Evolutionary conservation across 176 grass and related monocot species (phyloP), one percentile per base, ranked within the genome.

Genomic region (Oryza australiensis): DNA sequence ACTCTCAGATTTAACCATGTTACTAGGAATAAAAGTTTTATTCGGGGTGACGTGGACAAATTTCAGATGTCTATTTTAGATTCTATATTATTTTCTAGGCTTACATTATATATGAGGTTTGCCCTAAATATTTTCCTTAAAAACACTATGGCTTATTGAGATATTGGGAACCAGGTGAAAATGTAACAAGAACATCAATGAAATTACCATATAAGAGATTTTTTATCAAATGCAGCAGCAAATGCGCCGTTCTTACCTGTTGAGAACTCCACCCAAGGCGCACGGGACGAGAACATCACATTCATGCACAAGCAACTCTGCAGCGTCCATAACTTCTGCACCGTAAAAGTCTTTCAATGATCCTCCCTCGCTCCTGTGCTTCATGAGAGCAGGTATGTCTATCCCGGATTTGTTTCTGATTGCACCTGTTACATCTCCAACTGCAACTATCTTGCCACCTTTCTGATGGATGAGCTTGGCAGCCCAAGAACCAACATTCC

Each of bases 401-500:
- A 98, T 87, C 22, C 95, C 95, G 12, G 81, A 82, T 64, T 30
- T 67, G 55, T 88, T 94, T 86, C 84, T 93, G 65, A 98, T 86
- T 51, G 95, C 87, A 32, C 92, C 88, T 14, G 84, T 88, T 30
- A 88, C 93, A 83, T 98, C 96, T 59, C 96, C 91, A 76, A 95
- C 12, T 77, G 96, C 96, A 85, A 93, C 85, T 65, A 98, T 80
- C 76, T 95, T 98, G 60, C 96, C 96, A 82, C 96, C 96, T 81
- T 82, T 89, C 71, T 93, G 92, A 26, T 94, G 85, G 20, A 98
- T 80, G 49, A 98, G 81, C 68, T 81, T 83, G 1, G 93, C 93
- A 26, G 96, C 90, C 96, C 96, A 98, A 67, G 96, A 95, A 72
- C 96, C 90, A 83, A 98, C 96, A 80, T 98, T 98, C 40, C 96